A percentile compares a stretch with the other conserved stretches of the same genome.
Evolutionary conservation across 441 rosid species (phyloP).

Genomic region (Gossypium schwendimanii): DNA sequence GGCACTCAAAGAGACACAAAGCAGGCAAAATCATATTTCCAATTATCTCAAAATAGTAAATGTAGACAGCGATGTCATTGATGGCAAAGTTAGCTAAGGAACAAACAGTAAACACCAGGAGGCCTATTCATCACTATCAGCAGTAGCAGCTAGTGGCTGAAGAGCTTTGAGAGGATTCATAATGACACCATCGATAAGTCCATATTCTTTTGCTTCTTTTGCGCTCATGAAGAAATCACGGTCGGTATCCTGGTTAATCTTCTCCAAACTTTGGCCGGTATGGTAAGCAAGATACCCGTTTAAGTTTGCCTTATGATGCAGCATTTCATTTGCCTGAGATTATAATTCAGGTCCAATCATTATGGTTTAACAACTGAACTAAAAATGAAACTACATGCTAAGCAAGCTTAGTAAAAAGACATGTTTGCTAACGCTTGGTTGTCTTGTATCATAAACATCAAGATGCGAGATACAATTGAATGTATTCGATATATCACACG

Average conservation of each 20-base stretch:
- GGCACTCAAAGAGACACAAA: conserved; percentile 13
- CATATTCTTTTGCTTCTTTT: conserved; percentile 85
- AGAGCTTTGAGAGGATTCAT: conserved; percentile 81
- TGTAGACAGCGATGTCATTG: conserved; percentile 9
- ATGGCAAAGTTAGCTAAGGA: conserved; percentile 5
- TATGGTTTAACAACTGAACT: neutral
- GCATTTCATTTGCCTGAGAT: conserved; percentile 81
- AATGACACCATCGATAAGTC: conserved; percentile 84
- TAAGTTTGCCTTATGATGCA: conserved; percentile 93
- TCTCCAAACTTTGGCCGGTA: conserved; percentile 86
- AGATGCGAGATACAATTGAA: neutral
- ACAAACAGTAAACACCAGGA: neutral
- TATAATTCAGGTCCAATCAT: conserved; percentile 2
- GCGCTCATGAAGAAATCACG: conserved; percentile 98
- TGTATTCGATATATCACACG: neutral
- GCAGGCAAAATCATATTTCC: conserved; percentile 8
- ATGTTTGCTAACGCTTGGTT: neutral
- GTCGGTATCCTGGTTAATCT: conserved; percentile 79
- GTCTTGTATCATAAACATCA: neutral
- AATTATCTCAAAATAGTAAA: conserved; percentile 11
- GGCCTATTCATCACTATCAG: conserved; percentile 28
- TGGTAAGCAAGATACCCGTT: conserved; percentile 87
- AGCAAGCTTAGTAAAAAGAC: neutral
- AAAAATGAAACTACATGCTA: neutral
- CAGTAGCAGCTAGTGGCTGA: conserved; percentile 56